Evolutionary conservation across 2,329 filamentous ascomycete species (phyloP).

Genomic region (Emmonsia crescens): DNA sequence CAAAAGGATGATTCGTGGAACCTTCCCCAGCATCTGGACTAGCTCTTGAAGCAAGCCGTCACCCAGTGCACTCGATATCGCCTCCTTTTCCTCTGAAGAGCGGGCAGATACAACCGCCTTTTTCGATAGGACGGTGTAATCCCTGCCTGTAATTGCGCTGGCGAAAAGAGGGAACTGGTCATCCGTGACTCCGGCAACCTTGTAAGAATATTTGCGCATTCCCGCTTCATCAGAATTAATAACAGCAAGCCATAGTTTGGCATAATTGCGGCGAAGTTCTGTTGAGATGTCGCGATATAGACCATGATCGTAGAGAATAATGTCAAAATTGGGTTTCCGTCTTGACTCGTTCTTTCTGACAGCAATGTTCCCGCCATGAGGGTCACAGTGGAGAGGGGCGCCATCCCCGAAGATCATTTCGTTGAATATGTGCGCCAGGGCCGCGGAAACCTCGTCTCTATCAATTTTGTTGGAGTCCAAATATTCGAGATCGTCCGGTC

Average conservation of each 20-base stretch:
- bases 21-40: conserved; percentile 75
- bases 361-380: conserved; percentile 91
- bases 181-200: conserved; percentile 80
- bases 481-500: conserved; percentile 80
- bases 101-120: conserved; percentile 46
- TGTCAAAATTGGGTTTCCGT: conserved; percentile 68
- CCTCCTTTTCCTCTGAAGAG: conserved; percentile 67
- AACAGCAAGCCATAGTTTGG: conserved; percentile 94
- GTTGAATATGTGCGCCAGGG: conserved; percentile 87
- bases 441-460: conserved; percentile 87
- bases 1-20: conserved; percentile 82
- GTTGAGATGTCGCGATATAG: conserved; percentile 86
- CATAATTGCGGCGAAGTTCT: conserved; percentile 70
- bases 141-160: conserved; percentile 87
- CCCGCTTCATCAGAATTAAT: conserved; percentile 73
- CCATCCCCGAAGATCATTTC: conserved; percentile 95
- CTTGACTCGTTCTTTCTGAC: conserved; percentile 63
- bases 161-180: conserved; percentile 92
- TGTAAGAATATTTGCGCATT: conserved; percentile 81
- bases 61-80: conserved; percentile 72
- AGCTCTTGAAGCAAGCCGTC: conserved; percentile 83
- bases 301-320: conserved; percentile 94
- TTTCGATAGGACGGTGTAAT: conserved; percentile 63
- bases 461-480: conserved; percentile 80
- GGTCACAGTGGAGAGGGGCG: conserved; percentile 90